A percentile compares a stretch with the other conserved stretches of the same genome.
Evolutionary conservation across 2,329 filamentous ascomycete genomes (phyloP).

Genomic region (Sarocladiaceae sp.): DNA sequence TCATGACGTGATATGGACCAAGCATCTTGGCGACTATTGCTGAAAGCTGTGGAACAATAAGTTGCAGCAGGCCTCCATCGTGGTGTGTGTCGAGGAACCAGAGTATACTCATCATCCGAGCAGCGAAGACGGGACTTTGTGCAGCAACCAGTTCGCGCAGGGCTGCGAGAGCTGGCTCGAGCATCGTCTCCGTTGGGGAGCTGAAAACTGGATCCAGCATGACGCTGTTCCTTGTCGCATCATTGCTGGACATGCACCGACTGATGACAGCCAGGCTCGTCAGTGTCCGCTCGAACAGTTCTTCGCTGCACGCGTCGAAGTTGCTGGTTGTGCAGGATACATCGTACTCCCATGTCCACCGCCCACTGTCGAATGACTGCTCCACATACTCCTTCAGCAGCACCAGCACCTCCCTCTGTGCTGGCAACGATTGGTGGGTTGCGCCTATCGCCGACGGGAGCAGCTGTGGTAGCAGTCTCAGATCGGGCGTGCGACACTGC

Average conservation of each 20-base stretch:
- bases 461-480: conserved; percentile 5
- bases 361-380: conserved; percentile 20
- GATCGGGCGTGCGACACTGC: conserved; percentile 23
- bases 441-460: conserved; percentile 1
- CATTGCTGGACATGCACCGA: conserved; percentile 25
- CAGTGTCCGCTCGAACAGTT: conserved; percentile 28
- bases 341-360: conserved; percentile 25
- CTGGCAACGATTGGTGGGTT: conserved; percentile 7
- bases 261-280: conserved; percentile 27
- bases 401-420: conserved; percentile 19
- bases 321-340: conserved; percentile 19
- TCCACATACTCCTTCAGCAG: conserved; percentile 25
- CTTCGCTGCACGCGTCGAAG: conserved; percentile 23
- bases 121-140: conserved; percentile 26
- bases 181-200: conserved; percentile 23
- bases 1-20: conserved; percentile 22
- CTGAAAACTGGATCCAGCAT: conserved; percentile 27
- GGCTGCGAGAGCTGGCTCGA: conserved; percentile 28
- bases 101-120: conserved; percentile 26
- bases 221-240: conserved; percentile 23
- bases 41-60: conserved; percentile 25
- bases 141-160: conserved; percentile 26
- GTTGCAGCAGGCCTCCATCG: conserved; percentile 23
- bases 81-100: conserved; percentile 29
- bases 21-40: conserved; percentile 24